Base-by-base conservation (phyloP, 371 early-diverging fungal species). In the Mucor velutinosus region DNA sequence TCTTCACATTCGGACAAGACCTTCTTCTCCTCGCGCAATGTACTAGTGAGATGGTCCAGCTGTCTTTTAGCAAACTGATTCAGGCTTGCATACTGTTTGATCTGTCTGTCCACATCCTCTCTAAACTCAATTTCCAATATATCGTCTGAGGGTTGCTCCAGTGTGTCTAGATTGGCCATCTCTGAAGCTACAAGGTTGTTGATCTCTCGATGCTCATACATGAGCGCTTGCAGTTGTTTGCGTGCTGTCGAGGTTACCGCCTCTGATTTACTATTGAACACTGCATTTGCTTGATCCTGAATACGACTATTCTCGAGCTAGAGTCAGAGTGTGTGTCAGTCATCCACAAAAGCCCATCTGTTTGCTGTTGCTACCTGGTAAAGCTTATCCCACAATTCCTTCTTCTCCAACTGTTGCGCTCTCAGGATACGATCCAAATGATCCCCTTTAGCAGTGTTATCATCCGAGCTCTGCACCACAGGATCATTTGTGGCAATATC, bases 351-450 rank as follows among this genome's bases (percentile, higher is more conserved):
- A 1, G 45, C n/a, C 3, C 17, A 6, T 32, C n/a, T 4, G 10
- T 19, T n/a, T 29, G 29, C 3, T n/a, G 8, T 30, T 35, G 8
- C 33, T 67, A 76, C 81, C 35, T 74, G 35, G 39, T 81, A 74
- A 7, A 78, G 71, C 62, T 65, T 53, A 33, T 71, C 56, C 79
- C 79, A 82, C 37, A 79, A 65, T 45, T 23, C 15, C 35, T 71
- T 71, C 53, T 70, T 69, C 62, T 79, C 67, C 4, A 5, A 12
- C 8, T 73, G 67, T 51, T 82, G 82, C 35, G 41, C 39, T 8
- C 55, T 60, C 11, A 79, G 35, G 15, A 79, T 59, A 10, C 11
- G 15, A 56, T 82, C 78, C 1, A 82, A 62, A 2, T 60, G 25
- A 0, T 70, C 62, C 4, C 74, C 78, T 41, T 73, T 64, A 5